Base-by-base conservation (phyloP, 2,329 filamentous ascomycete species). In the Zymoseptoria passerinii region DNA sequence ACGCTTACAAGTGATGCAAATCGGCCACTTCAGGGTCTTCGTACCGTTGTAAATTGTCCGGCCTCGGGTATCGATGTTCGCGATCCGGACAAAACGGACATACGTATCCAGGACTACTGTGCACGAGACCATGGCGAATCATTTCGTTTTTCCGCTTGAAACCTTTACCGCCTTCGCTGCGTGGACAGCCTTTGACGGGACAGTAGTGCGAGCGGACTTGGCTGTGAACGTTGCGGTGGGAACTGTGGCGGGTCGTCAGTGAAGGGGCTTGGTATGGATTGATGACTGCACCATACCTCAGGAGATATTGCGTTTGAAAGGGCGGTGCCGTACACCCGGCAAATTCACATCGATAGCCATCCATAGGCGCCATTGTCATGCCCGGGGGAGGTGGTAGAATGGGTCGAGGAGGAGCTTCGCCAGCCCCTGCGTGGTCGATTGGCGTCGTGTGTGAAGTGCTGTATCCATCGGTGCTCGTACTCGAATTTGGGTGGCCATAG, bases 41-140 rank as follows among this genome's bases (percentile, higher is more conserved):
- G 64, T 79, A 95, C 90, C 92, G 85, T 77, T 96, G 92, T 57
- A 99, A 77, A 78, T 97, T 97, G 73, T 99, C 94, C 35, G 94
- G 94, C 66, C 94, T 81, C 4, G 94, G 94, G 72, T 97, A 97
- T 71, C 88, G 92, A 73, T 96, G 92, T 71, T 96, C 91, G 65
- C 91, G 82, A 68, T 96, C 91, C 1, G 90, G 89, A 72, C 94
- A 99, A 71, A 96, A 97, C 0, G 94, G 94, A 72, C 94, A 99
- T 28, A 96, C 86, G 69, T 97, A 99, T 60, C 92, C 92, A 1
- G 94, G 94, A 7, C 90, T 95, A 64, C 91, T 87, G 70, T 99
- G 94, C 3, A 97, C 94, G 2, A 97, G 81, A 1, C 92, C 92
- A 68, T 87, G 84, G n/a, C 84, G 77, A 61, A 86, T 85, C 84